phyloP scores from a whole-genome alignment of 768 basidiomycete genomes.

The Neoboletus magnificus region DNA sequence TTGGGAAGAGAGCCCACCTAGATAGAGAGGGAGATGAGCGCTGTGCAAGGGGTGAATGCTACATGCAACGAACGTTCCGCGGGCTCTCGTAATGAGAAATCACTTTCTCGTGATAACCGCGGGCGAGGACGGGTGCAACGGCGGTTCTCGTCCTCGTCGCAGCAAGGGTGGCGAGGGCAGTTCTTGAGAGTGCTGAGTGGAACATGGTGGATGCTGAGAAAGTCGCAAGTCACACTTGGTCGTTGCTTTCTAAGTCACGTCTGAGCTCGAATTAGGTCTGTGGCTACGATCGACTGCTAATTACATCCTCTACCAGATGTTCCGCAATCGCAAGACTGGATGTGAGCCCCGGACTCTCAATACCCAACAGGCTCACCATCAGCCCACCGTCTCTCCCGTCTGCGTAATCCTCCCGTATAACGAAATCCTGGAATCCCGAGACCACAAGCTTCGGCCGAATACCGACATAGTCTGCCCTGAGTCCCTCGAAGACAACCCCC shows the following conservation, averaged over 20 bases:
- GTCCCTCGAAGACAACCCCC: slow-evolving; percentile 50
- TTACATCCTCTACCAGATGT: slow-evolving; percentile 63
- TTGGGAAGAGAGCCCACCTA: slow-evolving; percentile 97
- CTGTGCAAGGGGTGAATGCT: slow-evolving; percentile 35
- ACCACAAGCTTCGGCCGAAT: slow-evolving; percentile 84
- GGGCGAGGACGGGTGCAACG: slow-evolving; percentile 51
- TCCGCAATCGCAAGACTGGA: slow-evolving; percentile 85
- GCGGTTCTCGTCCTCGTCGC: slow-evolving; percentile 41
- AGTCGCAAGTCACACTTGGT: slow-evolving; percentile 6
- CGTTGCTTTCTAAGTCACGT: slow-evolving; percentile 5
- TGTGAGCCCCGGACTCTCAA: slow-evolving; percentile 92
- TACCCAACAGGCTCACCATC: slow-evolving; percentile 85
- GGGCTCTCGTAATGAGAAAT: slow-evolving; percentile 97
- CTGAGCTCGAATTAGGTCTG: slow-evolving; percentile 24
- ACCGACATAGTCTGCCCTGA: slow-evolving; percentile 81
- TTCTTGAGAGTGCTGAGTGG: slow-evolving; percentile 55
- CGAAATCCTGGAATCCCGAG: slow-evolving; percentile 85
- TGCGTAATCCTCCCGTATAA: slow-evolving; percentile 63
- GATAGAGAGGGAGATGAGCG: slow-evolving; percentile 44
- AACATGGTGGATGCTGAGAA: slow-evolving; percentile 57
- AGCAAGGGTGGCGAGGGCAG: slow-evolving; percentile 44
- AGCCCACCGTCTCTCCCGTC: slow-evolving; percentile 29
- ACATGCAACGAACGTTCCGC: slow-evolving; percentile 72
- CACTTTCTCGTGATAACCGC: slow-evolving; percentile 93
- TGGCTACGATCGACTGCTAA: neutral